Percentiles rank a stretch among this genome's conserved stretches.
phyloP scores from a whole-genome alignment of 2,329 filamentous ascomycete genomes.

The Xylaria polymorpha region DNA sequence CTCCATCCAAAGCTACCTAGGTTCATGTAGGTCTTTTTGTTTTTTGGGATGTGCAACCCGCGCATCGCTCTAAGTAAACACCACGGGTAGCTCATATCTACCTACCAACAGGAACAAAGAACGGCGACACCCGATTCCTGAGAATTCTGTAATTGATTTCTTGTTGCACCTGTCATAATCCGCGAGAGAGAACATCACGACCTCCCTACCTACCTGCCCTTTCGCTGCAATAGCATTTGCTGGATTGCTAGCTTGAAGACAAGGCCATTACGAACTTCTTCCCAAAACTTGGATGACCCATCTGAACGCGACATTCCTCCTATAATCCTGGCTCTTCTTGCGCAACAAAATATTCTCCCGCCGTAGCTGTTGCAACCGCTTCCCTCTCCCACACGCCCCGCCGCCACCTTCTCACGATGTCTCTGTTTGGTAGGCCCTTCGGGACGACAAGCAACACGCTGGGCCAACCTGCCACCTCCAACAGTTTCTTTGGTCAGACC shows the following conservation, averaged over 20 bases:
- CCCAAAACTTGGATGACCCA: constrained; percentile 11
- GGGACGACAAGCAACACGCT: constrained; percentile 40
- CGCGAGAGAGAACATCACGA: not conserved
- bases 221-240: not conserved
- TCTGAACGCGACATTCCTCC: constrained; percentile 12
- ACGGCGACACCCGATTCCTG: not conserved
- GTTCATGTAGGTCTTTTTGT: constrained; percentile 25
- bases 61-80: constrained; percentile 9
- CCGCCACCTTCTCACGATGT: constrained; percentile 39
- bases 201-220: not conserved
- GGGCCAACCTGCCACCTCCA: constrained; percentile 43
- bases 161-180: not conserved
- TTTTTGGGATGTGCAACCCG: constrained; percentile 33
- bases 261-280: constrained; percentile 19
- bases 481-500: constrained; percentile 56
- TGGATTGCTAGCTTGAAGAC: constrained; percentile 13
- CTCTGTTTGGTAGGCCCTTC: constrained; percentile 43
- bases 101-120: constrained; percentile 21
- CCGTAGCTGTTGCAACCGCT: not conserved
- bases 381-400: not conserved
- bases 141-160: not conserved
- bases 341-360: not conserved
- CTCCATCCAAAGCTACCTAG: not conserved
- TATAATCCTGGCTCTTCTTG: not conserved
- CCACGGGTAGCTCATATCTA: constrained; percentile 11